Evolutionary conservation across 2,329 filamentous ascomycete species (phyloP), one percentile per base, ranked within the genome.

Genomic region (Ploettnerulaceae sp.): DNA sequence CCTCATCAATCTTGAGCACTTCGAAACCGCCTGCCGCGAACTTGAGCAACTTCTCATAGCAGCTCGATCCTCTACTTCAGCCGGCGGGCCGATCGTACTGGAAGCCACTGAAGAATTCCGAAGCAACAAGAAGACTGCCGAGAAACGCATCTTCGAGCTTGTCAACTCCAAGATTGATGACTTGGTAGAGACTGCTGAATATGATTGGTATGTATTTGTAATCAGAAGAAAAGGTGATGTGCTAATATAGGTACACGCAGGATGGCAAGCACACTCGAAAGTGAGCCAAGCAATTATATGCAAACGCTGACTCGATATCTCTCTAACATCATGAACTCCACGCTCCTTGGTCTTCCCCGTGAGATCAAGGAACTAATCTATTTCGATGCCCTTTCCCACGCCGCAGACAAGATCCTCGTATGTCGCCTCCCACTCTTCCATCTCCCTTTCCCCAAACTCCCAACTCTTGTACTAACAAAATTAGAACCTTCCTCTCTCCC

Each of bases 121-220:
- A 31, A 82, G 77, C 59, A 90, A 95, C 63, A 96, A 96, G 69
- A 96, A 97, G 70, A 89, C 86, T 1, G 93, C 93, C 0, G 91
- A 96, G 64, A 95, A 96, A 69, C 85, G 94, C 25, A 97, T 98
- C 48, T 98, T 98, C 62, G 94, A 98, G 68, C 77, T 98, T 0
- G 93, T 98, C 53, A 97, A 98, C 69, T 94, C 87, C 47, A 98
- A 98, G 71, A 97, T 98, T 59, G 91, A 97, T 62, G 93, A 98
- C 64, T 77, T 98, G 8, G 86, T 98, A 45, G 91, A 96, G 59
- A 97, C 90, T 0, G 91, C 93, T 24, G 93, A 98, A 67, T 98
- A 98, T 64, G 89, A 97, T 65, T 98, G 93, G 84, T 82, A 68
- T 45, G 69, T 54, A 22, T 6, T 34, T 34, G 18, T 44, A 33